Evolutionary conservation across 2,329 filamentous ascomycete species (phyloP), one percentile per base, ranked within the genome.

Genomic region (Zymoseptoria passerinii): DNA sequence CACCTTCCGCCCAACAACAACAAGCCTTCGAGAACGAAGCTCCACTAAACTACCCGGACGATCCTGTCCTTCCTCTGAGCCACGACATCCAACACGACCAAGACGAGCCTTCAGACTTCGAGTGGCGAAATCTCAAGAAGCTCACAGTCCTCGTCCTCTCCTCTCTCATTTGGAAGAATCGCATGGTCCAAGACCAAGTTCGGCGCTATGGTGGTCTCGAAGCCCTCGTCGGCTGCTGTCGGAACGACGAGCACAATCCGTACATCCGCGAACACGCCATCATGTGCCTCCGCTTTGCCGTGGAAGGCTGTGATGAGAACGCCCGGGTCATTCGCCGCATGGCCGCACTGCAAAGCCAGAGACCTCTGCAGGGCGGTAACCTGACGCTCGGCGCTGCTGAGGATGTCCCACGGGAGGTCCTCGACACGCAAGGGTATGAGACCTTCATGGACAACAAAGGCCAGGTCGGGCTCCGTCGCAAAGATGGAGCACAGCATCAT

Each of bases 251-350:
- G 66, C 85, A 95, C 74, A 96, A 96, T 69, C 90, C 91, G 0
- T 96, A 92, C 70, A 92, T 95, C 63, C 90, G 92, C 68, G 92
- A 97, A 73, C 89, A 92, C 63, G 89, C 90, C 2, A 90, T 92
- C 53, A 86, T 95, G 71, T 92, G 89, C 65, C 80, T 95, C n/a
- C 92, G 92, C 70, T 95, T 83, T 66, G 68, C 82, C 19, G 74
- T 83, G 6, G 81, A 83, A 77, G 87, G 87, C 10, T 90, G 86
- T 60, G 82, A 86, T 29, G 86, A 86, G 58, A 89, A 89, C 16
- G 87, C 88, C 62, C 80, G 83, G 29, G 87, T 88, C 66, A 83
- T 92, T 55, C 80, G 85, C 56, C 83, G 86, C 54, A 79, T 90
- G 58, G 76, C 70, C 9, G 60, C 61, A 3, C 49, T 54, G 54